phyloP scores from a whole-genome alignment of 257 asterid genomes.

The Nicotiana benthamiana region DNA sequence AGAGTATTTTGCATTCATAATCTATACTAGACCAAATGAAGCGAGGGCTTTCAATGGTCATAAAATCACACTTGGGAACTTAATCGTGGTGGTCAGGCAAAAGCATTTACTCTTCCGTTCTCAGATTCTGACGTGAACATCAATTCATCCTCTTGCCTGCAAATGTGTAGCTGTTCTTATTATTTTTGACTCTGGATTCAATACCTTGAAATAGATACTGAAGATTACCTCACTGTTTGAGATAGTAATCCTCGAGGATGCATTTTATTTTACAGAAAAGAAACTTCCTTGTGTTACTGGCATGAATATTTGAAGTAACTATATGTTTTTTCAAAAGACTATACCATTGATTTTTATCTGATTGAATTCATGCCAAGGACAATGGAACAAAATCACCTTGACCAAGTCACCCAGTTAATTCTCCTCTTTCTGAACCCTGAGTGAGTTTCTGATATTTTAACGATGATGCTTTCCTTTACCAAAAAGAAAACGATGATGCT shows the following conservation, averaged over 20 bases:
- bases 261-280: conserved; percentile 1
- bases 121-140: not conserved
- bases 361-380: not conserved
- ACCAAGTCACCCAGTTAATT: not conserved
- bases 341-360: not conserved
- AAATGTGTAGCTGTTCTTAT: not conserved
- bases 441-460: not conserved
- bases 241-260: not conserved
- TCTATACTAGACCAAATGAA: not conserved
- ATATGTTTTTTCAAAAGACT: not conserved
- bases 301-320: not conserved
- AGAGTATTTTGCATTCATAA: not conserved
- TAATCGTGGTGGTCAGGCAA: not conserved
- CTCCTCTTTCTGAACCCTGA: not conserved
- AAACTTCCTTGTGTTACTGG: not conserved
- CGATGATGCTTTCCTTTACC: too few relatives aligned
- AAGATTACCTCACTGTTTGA: not conserved
- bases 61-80: not conserved
- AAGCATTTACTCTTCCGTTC: not conserved
- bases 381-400: not conserved
- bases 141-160: not conserved
- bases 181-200: not conserved
- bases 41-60: not conserved
- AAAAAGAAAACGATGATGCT: not conserved
- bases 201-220: not conserved